Percentiles rank a stretch among this genome's conserved stretches.
Evolutionary conservation across 1,139 yeast species (phyloP).

Genomic region (Taphrina flavorubra): DNA sequence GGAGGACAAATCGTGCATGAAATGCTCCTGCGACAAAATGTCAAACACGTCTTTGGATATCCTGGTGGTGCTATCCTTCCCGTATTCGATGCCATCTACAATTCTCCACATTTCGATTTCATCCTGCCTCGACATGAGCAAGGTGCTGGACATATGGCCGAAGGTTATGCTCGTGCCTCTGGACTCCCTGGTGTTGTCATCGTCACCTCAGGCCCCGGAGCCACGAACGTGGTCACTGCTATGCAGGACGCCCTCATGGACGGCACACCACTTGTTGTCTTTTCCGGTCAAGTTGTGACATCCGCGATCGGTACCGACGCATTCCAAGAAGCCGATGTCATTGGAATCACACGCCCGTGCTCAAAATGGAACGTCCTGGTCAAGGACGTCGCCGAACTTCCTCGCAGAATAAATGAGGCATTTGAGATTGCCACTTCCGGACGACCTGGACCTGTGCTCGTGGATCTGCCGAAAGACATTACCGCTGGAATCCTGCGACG

Average conservation of each 20-base stretch:
- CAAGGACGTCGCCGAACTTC: slow-evolving; percentile 88
- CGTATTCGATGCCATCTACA: slow-evolving; percentile 94
- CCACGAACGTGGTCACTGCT: slow-evolving; percentile 95
- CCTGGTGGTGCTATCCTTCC: slow-evolving; percentile 99
- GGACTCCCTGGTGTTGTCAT: slow-evolving; percentile 99
- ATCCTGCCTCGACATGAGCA: slow-evolving; percentile 96
- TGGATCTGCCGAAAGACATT: slow-evolving; percentile 96
- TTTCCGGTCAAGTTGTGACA: slow-evolving; percentile 97
- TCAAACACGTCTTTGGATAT: slow-evolving; percentile 59
- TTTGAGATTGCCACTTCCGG: slow-evolving; percentile 95
- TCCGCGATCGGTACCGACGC: slow-evolving; percentile 97
- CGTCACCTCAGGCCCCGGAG: slow-evolving; percentile 98
- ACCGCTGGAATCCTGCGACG: slow-evolving; percentile 87
- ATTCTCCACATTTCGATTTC: slow-evolving; percentile 85
- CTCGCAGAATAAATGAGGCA: slow-evolving; percentile 95
- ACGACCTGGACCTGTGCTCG: slow-evolving; percentile 97
- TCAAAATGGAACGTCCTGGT: slow-evolving; percentile 99
- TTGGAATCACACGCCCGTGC: slow-evolving; percentile 95
- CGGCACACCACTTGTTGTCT: slow-evolving; percentile 97
- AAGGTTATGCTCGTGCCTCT: slow-evolving; percentile 92
- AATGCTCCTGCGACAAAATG: slow-evolving; percentile 96
- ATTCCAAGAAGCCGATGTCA: slow-evolving; percentile 97
- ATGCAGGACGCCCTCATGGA: slow-evolving; percentile 97
- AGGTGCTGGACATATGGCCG: slow-evolving; percentile 99
- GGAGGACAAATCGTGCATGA: slow-evolving; percentile 99